Evolutionary conservation across 768 basidiomycete species (phyloP).

Genomic region (Tricholomella constricta): DNA sequence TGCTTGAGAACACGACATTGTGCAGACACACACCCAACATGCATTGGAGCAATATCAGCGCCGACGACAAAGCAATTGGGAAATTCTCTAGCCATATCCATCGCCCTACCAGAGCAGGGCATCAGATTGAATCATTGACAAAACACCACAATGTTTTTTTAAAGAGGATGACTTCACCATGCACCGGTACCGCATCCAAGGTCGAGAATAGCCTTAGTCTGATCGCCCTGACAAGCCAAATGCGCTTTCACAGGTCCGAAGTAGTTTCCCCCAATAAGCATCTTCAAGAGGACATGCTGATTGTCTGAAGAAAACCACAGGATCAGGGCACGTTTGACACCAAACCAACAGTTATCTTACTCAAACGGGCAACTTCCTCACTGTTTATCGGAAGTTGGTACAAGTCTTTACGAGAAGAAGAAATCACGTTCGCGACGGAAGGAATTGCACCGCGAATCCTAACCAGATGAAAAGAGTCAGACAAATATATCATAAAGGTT

Average conservation of each 20-base stretch:
- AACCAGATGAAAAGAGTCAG: too few relatives aligned
- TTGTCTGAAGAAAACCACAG: background rate
- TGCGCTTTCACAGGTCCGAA: background rate
- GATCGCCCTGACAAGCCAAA: background rate
- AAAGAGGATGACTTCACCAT: background rate
- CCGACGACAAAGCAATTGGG: slow-evolving; percentile 7
- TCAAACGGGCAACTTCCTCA: too few relatives aligned
- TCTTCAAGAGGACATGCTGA: slow-evolving; percentile 3
- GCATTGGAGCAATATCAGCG: slow-evolving; percentile 9
- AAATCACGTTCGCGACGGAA: too few relatives aligned
- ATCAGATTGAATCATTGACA: background rate
- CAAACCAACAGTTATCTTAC: too few relatives aligned
- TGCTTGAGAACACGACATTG: background rate
- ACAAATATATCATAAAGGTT: too few relatives aligned
- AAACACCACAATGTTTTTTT: too few relatives aligned
- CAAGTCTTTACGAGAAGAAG: too few relatives aligned
- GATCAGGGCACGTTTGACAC: too few relatives aligned
- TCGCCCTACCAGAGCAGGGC: background rate
- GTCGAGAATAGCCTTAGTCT: slow-evolving; percentile 1
- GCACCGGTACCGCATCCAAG: slow-evolving; percentile 1
- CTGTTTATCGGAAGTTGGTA: too few relatives aligned
- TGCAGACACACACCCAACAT: background rate
- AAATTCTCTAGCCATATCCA: slow-evolving; percentile 9
- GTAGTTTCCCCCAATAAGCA: slow-evolving; percentile 1
- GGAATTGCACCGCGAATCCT: too few relatives aligned